phyloP scores from a whole-genome alignment of 1,284 basidiomycete species.

The Golubevia pallescens region DNA sequence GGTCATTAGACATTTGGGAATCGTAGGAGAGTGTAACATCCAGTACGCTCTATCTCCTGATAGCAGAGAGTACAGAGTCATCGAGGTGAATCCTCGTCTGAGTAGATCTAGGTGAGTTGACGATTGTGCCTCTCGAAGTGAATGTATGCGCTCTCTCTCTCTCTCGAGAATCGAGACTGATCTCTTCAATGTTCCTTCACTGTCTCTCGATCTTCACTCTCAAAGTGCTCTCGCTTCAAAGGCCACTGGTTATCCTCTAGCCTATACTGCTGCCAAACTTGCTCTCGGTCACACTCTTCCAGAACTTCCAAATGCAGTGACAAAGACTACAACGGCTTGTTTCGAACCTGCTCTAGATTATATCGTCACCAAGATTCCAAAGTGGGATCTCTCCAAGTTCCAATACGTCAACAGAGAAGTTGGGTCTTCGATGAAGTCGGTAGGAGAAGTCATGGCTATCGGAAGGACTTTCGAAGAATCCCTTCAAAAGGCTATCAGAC shows the following conservation, averaged over 20 bases:
- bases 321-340: slow-evolving; percentile 98
- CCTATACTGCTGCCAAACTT: slow-evolving; percentile 98
- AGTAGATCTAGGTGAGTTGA: slow-evolving; percentile 34
- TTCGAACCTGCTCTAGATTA: slow-evolving; percentile 99
- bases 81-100: slow-evolving; percentile 68
- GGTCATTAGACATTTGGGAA: slow-evolving; percentile 94
- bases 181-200: background rate
- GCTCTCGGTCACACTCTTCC: slow-evolving; percentile 98
- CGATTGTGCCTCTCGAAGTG: too few species aligned
- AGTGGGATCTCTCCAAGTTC: slow-evolving; percentile 99
- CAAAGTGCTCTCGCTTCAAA: slow-evolving; percentile 90
- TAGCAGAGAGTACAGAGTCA: slow-evolving; percentile 94
- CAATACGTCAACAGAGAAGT: slow-evolving; percentile 92
- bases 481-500: slow-evolving; percentile 96
- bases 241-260: slow-evolving; percentile 97
- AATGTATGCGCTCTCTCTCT: too few species aligned
- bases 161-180: too few species aligned
- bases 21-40: slow-evolving; percentile 98
- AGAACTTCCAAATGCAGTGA: slow-evolving; percentile 97
- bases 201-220: slow-evolving; percentile 8
- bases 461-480: slow-evolving; percentile 98
- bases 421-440: slow-evolving; percentile 98
- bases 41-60: slow-evolving; percentile 97
- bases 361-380: slow-evolving; percentile 99
- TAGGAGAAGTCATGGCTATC: slow-evolving; percentile 99